Base-by-base conservation (phyloP, 192 early-diverging fungal genomes). In the Backusella liffmaniae region DNA sequence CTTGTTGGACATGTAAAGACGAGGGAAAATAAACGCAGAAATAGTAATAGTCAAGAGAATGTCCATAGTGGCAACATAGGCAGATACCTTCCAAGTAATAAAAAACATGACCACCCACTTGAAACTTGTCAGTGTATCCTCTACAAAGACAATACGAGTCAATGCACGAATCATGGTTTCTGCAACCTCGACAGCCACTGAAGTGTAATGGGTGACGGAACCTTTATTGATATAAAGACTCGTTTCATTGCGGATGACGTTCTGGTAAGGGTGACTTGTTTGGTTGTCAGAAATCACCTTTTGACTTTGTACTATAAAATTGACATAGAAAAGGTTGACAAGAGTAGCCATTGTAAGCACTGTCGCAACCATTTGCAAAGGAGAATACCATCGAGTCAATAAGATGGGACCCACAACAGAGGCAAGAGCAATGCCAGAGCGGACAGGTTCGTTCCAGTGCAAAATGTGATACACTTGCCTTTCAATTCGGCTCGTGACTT, bases 1-100 rank as follows among this genome's bases (percentile, higher is more conserved):
- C 51, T 78, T 74, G 67, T 78, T 78, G 23, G 72, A 74, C 62
- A 59, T 68, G 42, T 78, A 78, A 1, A 78, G 67, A 36, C 73
- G 77, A 65, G 77, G 77, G 53, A 78, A 68, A 29, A 34, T 70
- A 51, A 78, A 78, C 5, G 72, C 67, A 6, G 66, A 73, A 53
- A 78, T 66, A 13, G 70, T 26, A n/a, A 53, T 1, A 5, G 68
- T 4, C 35, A 78, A 56, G n/a, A 74, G 5, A 35, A 78, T 41
- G 16, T 49, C 62, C 30, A 66, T 66, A 21, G 66, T 74, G 39
- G 77, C 69, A 42, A 78, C 35, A 62, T 74, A 32, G 30, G 72
- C 77, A 62, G 77, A 73, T 6, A 78, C 53, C 0, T 49, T 74
- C 73, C 77, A 78, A 16, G 46, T 73, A 18, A 69, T 12, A 34